These are phyloP conservation scores for Monilinia vaccinii-corymbosi DNA, from an alignment of 2,329 filamentous ascomycete genomes.

Conservation along the genomic window DNA sequence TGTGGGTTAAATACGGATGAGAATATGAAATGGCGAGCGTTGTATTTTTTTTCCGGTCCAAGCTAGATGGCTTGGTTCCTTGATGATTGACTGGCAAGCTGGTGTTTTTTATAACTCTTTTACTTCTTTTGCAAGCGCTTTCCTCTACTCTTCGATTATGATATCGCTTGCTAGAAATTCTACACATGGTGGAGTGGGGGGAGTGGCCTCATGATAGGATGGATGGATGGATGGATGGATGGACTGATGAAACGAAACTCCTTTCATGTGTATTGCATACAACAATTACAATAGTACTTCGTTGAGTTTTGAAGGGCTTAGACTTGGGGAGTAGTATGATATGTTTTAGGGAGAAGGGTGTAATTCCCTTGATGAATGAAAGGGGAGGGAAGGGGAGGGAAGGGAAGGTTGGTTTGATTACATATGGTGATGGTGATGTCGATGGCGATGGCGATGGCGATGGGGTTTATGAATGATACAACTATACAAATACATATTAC, in stretches of 20 bases:
- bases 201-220: too few species aligned
- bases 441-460: too few species aligned
- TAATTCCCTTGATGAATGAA: too few species aligned
- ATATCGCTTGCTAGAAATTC: not conserved
- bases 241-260: not conserved
- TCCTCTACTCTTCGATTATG: not conserved
- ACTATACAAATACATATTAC: too few species aligned
- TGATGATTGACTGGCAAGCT: not conserved
- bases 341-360: too few species aligned
- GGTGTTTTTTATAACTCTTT: not conserved
- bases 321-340: not conserved
- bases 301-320: not conserved
- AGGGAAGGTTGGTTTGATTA: too few species aligned
- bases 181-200: too few species aligned
- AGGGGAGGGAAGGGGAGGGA: not conserved
- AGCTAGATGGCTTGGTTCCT: not conserved
- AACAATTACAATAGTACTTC: too few species aligned
- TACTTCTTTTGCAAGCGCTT: not conserved
- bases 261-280: not conserved
- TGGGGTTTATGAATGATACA: not conserved
- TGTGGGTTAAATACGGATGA: not conserved
- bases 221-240: too few species aligned
- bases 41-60: not conserved
- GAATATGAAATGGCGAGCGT: not conserved
- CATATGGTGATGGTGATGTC: too few species aligned